Percentiles rank a stretch among this genome's conserved stretches.
Conservation (phyloP, 805 yeast species). For the Lipomyces oligophaga region DNA sequence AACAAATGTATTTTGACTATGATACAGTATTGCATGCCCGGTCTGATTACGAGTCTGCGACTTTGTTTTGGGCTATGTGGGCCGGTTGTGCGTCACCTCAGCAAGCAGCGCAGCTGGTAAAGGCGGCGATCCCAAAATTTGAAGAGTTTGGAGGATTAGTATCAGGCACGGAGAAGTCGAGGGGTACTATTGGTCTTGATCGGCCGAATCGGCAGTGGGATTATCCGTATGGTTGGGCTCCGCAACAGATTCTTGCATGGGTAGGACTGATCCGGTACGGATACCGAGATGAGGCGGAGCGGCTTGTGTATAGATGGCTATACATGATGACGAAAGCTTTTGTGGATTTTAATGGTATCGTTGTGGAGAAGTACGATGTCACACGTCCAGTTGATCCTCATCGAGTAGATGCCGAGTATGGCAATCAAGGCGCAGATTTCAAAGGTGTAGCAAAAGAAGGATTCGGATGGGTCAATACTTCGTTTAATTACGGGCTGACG, state of each 20-base stretch:
- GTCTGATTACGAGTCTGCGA: constrained; percentile 74
- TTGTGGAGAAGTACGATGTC: constrained; percentile 92
- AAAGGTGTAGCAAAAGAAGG: constrained; percentile 95
- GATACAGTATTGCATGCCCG: constrained; percentile 55
- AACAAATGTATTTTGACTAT: constrained; percentile 80
- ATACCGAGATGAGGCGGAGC: constrained; percentile 54
- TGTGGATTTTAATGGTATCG: constrained; percentile 90
- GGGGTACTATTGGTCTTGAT: constrained; percentile 65
- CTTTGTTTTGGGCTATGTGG: constrained; percentile 92
- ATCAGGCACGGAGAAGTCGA: constrained; percentile 69
- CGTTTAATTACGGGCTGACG: constrained; percentile 69
- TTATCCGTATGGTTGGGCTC: constrained; percentile 98
- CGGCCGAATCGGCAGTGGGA: constrained; percentile 97
- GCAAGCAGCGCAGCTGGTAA: constrained; percentile 64
- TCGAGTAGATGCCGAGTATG: constrained; percentile 91
- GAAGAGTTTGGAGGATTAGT: constrained; percentile 88
- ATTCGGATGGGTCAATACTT: constrained; percentile 97
- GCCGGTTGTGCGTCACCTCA: constrained; percentile 61
- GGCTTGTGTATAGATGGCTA: constrained; percentile 86
- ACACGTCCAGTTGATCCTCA: constrained; percentile 80
- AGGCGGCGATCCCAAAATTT: constrained; percentile 57
- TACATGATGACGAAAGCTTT: constrained; percentile 82
- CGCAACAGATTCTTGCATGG: constrained; percentile 96
- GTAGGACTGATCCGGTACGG: constrained; percentile 75
- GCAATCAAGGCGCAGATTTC: constrained; percentile 91